phyloP scores from a whole-genome alignment of 306 rosid species.

The Lathyrus aphaca region DNA sequence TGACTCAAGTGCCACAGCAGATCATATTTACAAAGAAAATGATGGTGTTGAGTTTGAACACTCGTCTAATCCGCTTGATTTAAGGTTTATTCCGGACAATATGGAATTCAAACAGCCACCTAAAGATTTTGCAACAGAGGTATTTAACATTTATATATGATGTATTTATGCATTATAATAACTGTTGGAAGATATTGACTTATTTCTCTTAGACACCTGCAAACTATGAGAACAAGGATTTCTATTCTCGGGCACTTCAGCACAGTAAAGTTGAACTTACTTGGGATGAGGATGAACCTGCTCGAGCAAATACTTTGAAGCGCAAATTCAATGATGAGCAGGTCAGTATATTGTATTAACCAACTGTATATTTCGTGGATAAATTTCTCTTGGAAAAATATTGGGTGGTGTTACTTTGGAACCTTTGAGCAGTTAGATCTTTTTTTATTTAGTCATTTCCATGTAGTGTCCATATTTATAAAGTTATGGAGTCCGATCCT shows the following conservation, averaged over 20 bases:
- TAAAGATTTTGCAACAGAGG: slow-evolving; percentile 78
- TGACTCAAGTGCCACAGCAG: slow-evolving; percentile 75
- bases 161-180: background rate
- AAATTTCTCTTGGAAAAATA: background rate
- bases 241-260: slow-evolving; percentile 82
- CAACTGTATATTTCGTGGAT: background rate
- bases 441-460: slow-evolving; percentile 22
- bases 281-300: slow-evolving; percentile 97
- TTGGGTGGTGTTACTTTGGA: background rate
- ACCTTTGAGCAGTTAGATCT: slow-evolving; percentile 15
- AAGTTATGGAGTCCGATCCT: background rate
- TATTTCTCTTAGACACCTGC: slow-evolving; percentile 67
- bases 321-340: slow-evolving; percentile 71
- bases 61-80: slow-evolving; percentile 80
- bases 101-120: slow-evolving; percentile 80
- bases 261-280: slow-evolving; percentile 72
- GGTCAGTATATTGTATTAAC: slow-evolving; percentile 52
- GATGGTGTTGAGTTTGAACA: slow-evolving; percentile 77
- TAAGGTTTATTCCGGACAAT: slow-evolving; percentile 89
- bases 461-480: slow-evolving; percentile 3
- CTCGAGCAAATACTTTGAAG: slow-evolving; percentile 65
- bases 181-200: slow-evolving; percentile 25
- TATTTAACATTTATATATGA: slow-evolving; percentile 35
- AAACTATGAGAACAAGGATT: slow-evolving; percentile 65
- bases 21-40: slow-evolving; percentile 76